Percentiles rank a stretch among this genome's conserved stretches.
Conservation (phyloP, 768 basidiomycete genomes). For the Boletus tomentosulus region DNA sequence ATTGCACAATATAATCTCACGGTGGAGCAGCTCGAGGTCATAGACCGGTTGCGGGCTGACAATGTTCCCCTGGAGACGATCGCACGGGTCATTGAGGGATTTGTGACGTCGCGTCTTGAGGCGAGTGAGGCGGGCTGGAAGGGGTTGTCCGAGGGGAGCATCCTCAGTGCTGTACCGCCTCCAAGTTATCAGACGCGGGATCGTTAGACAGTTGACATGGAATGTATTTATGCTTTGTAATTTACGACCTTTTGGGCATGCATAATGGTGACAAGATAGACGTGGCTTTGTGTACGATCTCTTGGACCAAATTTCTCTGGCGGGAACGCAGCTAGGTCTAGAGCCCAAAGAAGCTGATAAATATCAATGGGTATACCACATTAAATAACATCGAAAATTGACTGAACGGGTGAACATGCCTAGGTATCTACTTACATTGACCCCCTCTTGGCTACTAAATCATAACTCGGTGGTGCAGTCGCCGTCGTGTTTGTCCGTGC, state of each 20-base stretch:
- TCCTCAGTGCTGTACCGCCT: slow-evolving; percentile 8
- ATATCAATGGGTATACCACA: neutral
- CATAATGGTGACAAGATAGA: neutral
- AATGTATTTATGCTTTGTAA: neutral
- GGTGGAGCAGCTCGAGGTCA: slow-evolving; percentile 8
- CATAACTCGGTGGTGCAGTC: slow-evolving; percentile 15
- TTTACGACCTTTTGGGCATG: neutral
- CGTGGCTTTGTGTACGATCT: neutral
- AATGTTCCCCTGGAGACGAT: slow-evolving; percentile 15
- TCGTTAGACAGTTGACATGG: neutral
- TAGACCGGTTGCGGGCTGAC: slow-evolving; percentile 8
- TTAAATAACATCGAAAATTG: too few relatives aligned
- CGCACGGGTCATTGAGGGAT: slow-evolving; percentile 12
- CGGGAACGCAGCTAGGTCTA: too few relatives aligned
- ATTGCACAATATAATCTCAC: slow-evolving; percentile 5
- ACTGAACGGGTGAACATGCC: neutral
- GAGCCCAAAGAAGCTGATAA: neutral
- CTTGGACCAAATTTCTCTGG: too few relatives aligned
- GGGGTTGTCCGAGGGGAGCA: neutral
- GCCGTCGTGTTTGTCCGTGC: slow-evolving; percentile 14
- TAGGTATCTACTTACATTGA: neutral
- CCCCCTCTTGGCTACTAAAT: neutral
- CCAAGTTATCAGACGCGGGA: slow-evolving; percentile 19
- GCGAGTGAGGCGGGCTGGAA: neutral
- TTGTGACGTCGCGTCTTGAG: neutral